Evolutionary conservation across 352 stramenopile genomes (phyloP), one percentile per base, ranked within the genome.

Genomic region (Achlya hypogyna): DNA sequence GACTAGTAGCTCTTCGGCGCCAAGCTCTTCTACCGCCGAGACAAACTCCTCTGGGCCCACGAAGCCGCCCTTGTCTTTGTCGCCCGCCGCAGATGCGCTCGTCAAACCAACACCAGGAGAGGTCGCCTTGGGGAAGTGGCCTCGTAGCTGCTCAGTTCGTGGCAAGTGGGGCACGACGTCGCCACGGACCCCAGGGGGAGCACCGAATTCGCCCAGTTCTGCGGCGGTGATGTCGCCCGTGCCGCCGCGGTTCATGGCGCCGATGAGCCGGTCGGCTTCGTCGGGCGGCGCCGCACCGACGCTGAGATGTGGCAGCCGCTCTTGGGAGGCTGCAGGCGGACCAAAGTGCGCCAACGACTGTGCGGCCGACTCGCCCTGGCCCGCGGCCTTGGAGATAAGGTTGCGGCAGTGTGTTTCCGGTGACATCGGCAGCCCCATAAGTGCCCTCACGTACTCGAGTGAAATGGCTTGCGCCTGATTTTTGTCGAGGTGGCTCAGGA

Each of bases 391-490:
- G 51, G 28, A 23, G 5, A 67, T 0, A 6, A 67, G 51, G 3
- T 42, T 23, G 10, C 43, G 40, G n/a, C 56, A 56, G 10, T 34
- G 22, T 20, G 20, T 59, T 10, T 49, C 60, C 20, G 49, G 3
- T 56, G 12, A 27, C 25, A 14, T 8, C 23, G n/a, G n/a, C n/a
- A 67, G 12, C 5, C 51, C 14, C 8, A 90, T 1, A 18, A 91
- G 42, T 20, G 71, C 59, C 65, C 74, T 53, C 34, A 92, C 89
- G 60, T 92, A 79, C 0, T 27, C 43, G 22, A 89, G 78, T 27
- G 81, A 79, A 25, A 92, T 75, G 5, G 77, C 82, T 1, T 76
- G 76, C 65, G 75, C 86, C 22, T 68, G 51, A 59, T 92, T 77
- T 16, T 51, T 45, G 42, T 90, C 81, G 5, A 90, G 27, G 5